Conservation (phyloP, 768 basidiomycete genomes). For the Tulasnella sp. region DNA sequence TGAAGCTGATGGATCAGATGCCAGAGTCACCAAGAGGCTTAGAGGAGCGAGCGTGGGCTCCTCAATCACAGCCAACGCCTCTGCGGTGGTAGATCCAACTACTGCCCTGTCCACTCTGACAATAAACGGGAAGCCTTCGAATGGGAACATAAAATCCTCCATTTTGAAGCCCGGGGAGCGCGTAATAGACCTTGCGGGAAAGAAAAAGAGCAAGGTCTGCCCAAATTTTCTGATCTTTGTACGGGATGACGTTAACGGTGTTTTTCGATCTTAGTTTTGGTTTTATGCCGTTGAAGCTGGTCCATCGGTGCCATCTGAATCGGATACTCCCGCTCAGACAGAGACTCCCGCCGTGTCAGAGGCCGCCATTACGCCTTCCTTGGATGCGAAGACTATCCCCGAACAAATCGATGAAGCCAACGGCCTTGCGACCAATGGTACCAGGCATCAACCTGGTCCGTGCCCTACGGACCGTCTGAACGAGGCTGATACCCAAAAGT, state of each 20-base stretch:
- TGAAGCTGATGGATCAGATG: slow-evolving; percentile 17
- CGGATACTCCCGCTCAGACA: neutral
- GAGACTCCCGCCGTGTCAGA: slow-evolving; percentile 11
- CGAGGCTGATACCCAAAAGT: no score
- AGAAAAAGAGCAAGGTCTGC: slow-evolving; percentile 82
- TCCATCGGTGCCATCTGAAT: neutral
- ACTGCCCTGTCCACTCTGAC: slow-evolving; percentile 24
- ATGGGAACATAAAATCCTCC: neutral
- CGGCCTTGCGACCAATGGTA: no score
- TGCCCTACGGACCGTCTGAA: no score
- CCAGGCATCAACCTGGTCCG: no score
- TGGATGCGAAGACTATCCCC: neutral
- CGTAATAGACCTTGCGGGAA: slow-evolving; percentile 66
- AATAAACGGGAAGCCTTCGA: slow-evolving; percentile 52
- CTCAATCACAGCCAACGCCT: slow-evolving; percentile 23
- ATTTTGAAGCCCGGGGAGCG: slow-evolving; percentile 57
- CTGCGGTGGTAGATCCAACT: slow-evolving; percentile 23
- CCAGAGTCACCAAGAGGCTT: slow-evolving; percentile 27
- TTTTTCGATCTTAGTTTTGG: slow-evolving; percentile 24
- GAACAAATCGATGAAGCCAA: neutral
- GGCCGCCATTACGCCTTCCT: no score
- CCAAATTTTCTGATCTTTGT: slow-evolving; percentile 21
- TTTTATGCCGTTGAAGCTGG: slow-evolving; percentile 66
- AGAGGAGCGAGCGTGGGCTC: slow-evolving; percentile 27
- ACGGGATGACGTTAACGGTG: neutral